Evolutionary conservation across 208 protist genomes (phyloP).

Genomic region (Naegleria lovaniensis): DNA sequence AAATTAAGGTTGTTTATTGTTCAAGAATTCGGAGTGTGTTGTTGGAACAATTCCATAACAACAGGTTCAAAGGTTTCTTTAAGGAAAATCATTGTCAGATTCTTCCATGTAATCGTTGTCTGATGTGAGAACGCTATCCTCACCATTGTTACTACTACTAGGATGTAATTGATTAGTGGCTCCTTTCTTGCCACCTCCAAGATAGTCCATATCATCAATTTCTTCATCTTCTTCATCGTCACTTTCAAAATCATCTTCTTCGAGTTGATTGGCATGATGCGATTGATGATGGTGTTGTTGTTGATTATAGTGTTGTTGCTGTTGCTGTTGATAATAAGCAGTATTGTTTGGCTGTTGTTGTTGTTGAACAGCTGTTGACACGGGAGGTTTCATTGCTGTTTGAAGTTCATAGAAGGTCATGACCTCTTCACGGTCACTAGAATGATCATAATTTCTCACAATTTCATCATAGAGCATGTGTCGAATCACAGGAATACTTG

Average conservation of each 20-base stretch:
- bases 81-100: background rate
- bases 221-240: background rate
- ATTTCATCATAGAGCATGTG: constrained; percentile 5
- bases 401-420: background rate
- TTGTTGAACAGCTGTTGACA: background rate
- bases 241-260: background rate
- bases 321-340: background rate
- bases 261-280: background rate
- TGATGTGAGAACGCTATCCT: background rate
- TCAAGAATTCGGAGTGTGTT: too few species aligned
- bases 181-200: background rate
- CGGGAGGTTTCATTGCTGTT: background rate
- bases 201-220: background rate
- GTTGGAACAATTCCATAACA: too few species aligned
- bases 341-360: background rate
- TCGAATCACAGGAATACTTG: background rate
- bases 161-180: background rate
- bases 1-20: too few species aligned
- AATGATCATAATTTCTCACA: background rate
- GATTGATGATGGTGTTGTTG: background rate
- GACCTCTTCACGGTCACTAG: background rate
- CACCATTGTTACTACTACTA: background rate
- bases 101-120: background rate
- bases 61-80: background rate
- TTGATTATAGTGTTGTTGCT: background rate